Evolutionary conservation across 805 yeast species (phyloP), one percentile per base, ranked within the genome.

Genomic region (Metschnikowia vanudenii): DNA sequence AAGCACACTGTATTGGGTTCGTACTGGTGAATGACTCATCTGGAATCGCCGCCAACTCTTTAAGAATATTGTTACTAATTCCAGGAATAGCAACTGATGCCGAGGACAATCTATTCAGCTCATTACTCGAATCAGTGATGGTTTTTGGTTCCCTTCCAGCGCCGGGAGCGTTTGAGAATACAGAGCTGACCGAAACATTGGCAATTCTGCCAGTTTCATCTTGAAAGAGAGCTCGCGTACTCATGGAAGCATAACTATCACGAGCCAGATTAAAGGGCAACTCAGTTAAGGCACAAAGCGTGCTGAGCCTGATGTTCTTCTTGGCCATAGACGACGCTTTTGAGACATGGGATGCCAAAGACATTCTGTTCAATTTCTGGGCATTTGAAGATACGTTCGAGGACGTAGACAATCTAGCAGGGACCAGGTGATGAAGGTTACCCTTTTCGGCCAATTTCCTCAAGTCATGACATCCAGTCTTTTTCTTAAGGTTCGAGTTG

Each of bases 41-140:
- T 0, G 97, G 92, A 41, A 91, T 81, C 5, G 86, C 85, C 1
- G 95, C 95, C 39, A 90, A 74, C 57, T 84, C 88, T 35, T 70
- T 68, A 39, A 73, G 59, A 4, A 69, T 71, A 50, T 59, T 63
- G 45, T 58, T 68, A 54, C 73, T 70, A 16, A 73, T 71, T 1
- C 76, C 77, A 1, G 85, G 85, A 38, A 86, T 81, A 1, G 82
- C 84, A 3, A 75, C 78, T 2, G 73, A 67, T 31, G 59, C 56
- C 20, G 60, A 46, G 1, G 68, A 54, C 38, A 31, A 33, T 12
- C 32, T 32, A 18, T 24, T 39, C 11, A 9, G 33, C 11, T 24
- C 38, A 12, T 39, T 36, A 3, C 13, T 34, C 2, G 47, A 30
- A 4, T 29, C 36, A 4, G 20, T n/a, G 10, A 17, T n/a, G 13